These are phyloP conservation scores for Saccharomycopsis synnaedendra DNA, from an alignment of 805 yeast genomes.

Conservation along the genomic window DNA sequence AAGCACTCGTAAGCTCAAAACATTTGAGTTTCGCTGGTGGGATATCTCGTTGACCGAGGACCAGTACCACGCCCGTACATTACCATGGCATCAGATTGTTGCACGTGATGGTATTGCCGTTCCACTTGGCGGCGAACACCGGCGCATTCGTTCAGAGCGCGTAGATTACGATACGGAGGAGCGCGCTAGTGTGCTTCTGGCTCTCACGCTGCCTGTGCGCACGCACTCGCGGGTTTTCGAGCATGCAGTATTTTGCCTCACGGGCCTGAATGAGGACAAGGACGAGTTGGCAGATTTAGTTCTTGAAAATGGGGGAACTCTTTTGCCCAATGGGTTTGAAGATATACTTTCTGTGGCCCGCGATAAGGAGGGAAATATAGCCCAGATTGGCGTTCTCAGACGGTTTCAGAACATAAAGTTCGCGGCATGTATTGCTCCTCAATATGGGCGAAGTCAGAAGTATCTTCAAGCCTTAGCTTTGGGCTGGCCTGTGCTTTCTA, in stretches of 20 bases:
- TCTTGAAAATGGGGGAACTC: conserved; percentile 25
- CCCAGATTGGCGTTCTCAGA: conserved; percentile 13
- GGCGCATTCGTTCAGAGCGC: too few species aligned
- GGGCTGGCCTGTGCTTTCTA: conserved; percentile 78
- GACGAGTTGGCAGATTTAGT: conserved; percentile 1
- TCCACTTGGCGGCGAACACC: too few species aligned
- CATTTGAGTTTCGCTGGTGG: too few species aligned
- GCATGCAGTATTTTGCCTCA: conserved; percentile 16
- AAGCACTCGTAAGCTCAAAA: too few species aligned
- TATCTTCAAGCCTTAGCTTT: conserved; percentile 67
- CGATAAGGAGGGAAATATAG: conserved; percentile 2
- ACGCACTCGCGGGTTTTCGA: conserved; percentile 3
- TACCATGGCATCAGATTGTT: too few species aligned
- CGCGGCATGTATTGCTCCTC: conserved; percentile 54
- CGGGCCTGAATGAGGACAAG: conserved; percentile 10
- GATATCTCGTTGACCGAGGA: too few species aligned
- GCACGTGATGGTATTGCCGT: too few species aligned
- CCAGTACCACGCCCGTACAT: too few species aligned
- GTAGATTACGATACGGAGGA: too few species aligned
- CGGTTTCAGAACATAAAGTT: conserved; percentile 29
- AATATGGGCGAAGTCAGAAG: conserved; percentile 55
- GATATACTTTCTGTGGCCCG: conserved; percentile 18
- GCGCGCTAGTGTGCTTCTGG: too few species aligned
- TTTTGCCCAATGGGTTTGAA: conserved; percentile 26
- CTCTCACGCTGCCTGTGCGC: too few species aligned